These are phyloP conservation scores for Emmonsia crescens DNA, from an alignment of 2,329 filamentous ascomycete species.

Conservation along the genomic window DNA sequence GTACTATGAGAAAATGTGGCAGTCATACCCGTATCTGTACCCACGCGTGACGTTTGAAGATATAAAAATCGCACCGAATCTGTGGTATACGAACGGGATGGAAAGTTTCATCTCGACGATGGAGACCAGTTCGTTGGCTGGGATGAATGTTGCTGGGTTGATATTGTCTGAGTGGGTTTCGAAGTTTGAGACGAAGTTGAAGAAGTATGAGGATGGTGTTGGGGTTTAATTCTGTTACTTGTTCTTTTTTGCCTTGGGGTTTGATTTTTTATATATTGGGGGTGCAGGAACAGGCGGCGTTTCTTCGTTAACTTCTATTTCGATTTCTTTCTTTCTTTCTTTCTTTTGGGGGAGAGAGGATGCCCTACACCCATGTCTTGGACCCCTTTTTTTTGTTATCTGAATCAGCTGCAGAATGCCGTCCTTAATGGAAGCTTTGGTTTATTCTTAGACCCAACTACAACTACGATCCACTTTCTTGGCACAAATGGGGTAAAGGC, in stretches of 20 bases:
- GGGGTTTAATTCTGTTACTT: constrained; percentile 7
- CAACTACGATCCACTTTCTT: not conserved
- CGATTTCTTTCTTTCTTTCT: not conserved
- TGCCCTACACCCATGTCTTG: not conserved
- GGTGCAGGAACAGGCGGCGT: not conserved
- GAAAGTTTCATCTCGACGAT: constrained; percentile 95
- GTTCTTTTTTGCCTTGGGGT: constrained; percentile 9
- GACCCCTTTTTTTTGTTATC: not conserved
- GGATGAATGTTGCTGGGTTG: constrained; percentile 49
- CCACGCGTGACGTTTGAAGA: constrained; percentile 84
- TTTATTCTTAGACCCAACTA: not conserved
- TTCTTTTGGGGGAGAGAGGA: not conserved
- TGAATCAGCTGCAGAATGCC: not conserved
- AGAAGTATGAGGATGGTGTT: constrained; percentile 8
- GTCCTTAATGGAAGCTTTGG: not conserved
- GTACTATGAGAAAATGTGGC: constrained; percentile 66
- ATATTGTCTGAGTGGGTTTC: constrained; percentile 36
- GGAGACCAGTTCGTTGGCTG: constrained; percentile 91
- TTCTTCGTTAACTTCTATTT: not conserved
- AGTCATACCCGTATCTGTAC: constrained; percentile 76
- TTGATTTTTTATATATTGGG: not conserved
- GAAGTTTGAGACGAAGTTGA: constrained; percentile 12
- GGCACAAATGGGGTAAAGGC: not conserved
- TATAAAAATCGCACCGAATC: constrained; percentile 45
- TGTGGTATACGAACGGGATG: constrained; percentile 56